phyloP scores from a whole-genome alignment of 2,329 filamentous ascomycete species.

The Aspergillus awamori region DNA sequence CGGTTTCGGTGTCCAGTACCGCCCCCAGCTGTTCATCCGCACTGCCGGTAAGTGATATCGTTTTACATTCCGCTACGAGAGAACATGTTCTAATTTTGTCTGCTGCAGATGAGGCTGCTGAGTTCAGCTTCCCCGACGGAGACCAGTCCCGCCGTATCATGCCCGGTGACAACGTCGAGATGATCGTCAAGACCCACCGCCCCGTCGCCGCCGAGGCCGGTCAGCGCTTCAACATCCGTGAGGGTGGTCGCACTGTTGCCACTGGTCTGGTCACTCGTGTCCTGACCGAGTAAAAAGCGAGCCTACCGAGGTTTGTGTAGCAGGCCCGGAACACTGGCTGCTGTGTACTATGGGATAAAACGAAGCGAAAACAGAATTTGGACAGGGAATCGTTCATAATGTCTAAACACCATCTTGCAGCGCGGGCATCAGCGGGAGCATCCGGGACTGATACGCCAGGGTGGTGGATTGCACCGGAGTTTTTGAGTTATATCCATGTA shows the following conservation, averaged over 20 bases:
- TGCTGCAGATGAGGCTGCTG: conserved; percentile 63
- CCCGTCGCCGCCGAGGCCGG: conserved; percentile 87
- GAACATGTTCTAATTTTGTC: not conserved
- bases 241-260: conserved; percentile 88
- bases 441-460: conserved; percentile 26
- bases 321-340: conserved; percentile 16
- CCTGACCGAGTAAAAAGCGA: conserved; percentile 46
- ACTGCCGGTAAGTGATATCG: conserved; percentile 73
- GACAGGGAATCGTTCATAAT: conserved; percentile 29
- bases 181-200: conserved; percentile 83
- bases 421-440: conserved; percentile 37
- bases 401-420: conserved; percentile 35
- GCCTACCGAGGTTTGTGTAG: not conserved
- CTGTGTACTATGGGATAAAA: conserved; percentile 37
- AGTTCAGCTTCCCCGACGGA: conserved; percentile 83
- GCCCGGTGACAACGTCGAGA: conserved; percentile 99
- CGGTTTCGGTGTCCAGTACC: conserved; percentile 94
- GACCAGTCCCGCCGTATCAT: conserved; percentile 83
- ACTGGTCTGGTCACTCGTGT: conserved; percentile 82
- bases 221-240: conserved; percentile 97
- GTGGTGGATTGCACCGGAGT: conserved; percentile 34
- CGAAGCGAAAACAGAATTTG: conserved; percentile 13
- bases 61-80: conserved; percentile 21
- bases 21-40: conserved; percentile 92
- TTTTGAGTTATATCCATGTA: conserved; percentile 40